A percentile compares a stretch with the other conserved stretches of the same genome.
phyloP scores from a whole-genome alignment of 1,139 yeast genomes.

The Saccharomyces hybrid region DNA sequence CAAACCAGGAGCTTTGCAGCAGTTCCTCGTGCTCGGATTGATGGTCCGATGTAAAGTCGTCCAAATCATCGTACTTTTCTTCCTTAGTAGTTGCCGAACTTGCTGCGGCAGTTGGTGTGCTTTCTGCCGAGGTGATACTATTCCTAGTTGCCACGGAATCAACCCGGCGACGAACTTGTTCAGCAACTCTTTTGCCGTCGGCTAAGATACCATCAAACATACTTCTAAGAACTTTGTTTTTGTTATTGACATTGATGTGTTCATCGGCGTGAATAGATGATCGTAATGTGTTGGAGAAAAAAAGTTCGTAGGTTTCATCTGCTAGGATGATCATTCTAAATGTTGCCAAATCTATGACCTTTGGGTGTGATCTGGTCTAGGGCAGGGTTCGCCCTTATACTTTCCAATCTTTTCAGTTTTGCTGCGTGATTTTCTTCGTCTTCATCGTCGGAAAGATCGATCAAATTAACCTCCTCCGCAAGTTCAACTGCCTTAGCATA shows the following conservation, averaged over 20 bases:
- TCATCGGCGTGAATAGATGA: conserved; percentile 61
- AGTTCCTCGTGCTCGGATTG: conserved; percentile 12
- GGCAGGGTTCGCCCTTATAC: conserved; percentile 61
- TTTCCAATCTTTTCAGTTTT: conserved; percentile 34
- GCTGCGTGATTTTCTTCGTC: conserved; percentile 19
- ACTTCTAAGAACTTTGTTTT: conserved; percentile 63
- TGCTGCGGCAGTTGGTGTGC: conserved; percentile 3
- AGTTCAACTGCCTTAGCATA: conserved; percentile 72
- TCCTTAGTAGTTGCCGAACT: conserved; percentile 4
- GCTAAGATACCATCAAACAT: conserved; percentile 89
- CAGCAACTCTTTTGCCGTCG: conserved; percentile 86
- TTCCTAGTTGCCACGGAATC: conserved; percentile 40
- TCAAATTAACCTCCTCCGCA: conserved; percentile 34
- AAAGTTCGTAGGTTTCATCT: conserved; percentile 82
- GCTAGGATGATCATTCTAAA: conserved; percentile 93
- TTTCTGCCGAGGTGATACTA: conserved; percentile 15
- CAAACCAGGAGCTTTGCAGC: conserved; percentile 12
- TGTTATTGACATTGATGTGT: conserved; percentile 39
- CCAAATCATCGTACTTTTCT: conserved; percentile 11
- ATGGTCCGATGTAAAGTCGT: conserved; percentile 13
- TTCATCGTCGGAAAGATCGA: conserved; percentile 30
- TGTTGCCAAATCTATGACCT: conserved; percentile 71
- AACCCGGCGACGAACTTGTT: conserved; percentile 77
- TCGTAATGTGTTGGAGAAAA: conserved; percentile 63
- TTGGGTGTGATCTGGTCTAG: conserved; percentile 68